Evolutionary conservation across 2,329 filamentous ascomycete genomes (phyloP), one percentile per base, ranked within the genome.

Genomic region (Lomentospora prolificans): DNA sequence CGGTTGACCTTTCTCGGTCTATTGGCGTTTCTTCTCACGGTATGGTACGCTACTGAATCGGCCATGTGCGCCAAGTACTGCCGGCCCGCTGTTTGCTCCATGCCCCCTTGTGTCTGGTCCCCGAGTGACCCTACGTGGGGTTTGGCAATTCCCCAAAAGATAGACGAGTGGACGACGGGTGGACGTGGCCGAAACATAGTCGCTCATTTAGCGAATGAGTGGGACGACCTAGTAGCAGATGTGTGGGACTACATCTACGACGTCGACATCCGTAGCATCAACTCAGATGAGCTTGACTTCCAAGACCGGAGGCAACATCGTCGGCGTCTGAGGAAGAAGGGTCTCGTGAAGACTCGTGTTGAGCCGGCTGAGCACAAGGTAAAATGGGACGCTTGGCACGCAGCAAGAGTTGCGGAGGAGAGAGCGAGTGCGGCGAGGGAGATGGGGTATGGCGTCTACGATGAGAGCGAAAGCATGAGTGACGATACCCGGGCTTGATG

Each of bases 101-200:
- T 51, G 53, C 65, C 57, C 50, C 72, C 73, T 1, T 84, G 80
- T 63, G 70, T 75, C 33, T 84, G 79, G 79, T 77, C 75, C 27
- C 72, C 74, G 9, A 73, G 79, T 50, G 81, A 84, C 63, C 82
- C 82, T 0, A 75, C 75, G 25, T 85, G 81, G 65, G 81, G 81
- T n/a, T 72, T 71, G 39, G 78, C 80, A 1, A 71, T 85, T 50
- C 81, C 82, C 3, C 75, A 82, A 57, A 85, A 84, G 68, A 62
- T 85, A 10, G 81, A 85, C 63, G 75, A 84, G 61, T 85, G 81
- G 81, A 64, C 72, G 7, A 79, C 78, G 0, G 75, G 77, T 14
- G 80, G 80, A 1, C 67, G 66, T 31, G 77, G 77, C 4, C 75
- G 77, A 36, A 61, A 60, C 1, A 46, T 74, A 3, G 65, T 67